phyloP scores from a whole-genome alignment of 2,329 filamentous ascomycete genomes.

The Phaeosphaeria sp. region DNA sequence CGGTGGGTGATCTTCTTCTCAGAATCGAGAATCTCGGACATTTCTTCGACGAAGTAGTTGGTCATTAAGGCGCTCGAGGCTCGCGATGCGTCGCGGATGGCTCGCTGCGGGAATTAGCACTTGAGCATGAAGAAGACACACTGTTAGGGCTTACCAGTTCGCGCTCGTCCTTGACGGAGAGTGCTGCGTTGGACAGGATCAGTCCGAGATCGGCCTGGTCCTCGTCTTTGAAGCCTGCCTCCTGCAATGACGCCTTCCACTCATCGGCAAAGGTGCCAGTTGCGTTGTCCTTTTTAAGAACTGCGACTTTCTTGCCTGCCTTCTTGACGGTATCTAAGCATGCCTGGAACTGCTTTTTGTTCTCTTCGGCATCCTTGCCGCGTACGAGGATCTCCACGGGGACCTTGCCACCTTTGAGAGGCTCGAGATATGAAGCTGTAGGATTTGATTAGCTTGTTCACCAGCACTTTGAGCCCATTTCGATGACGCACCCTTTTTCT shows the following conservation, averaged over 20 bases:
- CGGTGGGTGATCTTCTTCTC: conserved; percentile 98
- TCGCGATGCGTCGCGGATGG: conserved; percentile 92
- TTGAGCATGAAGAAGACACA: not conserved
- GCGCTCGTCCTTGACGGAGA: conserved; percentile 93
- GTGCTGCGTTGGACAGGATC: conserved; percentile 81
- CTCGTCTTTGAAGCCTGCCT: conserved; percentile 76
- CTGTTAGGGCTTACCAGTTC: conserved; percentile 68
- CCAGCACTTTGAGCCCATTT: not conserved
- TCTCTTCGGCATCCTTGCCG: conserved; percentile 89
- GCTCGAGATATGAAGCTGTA: conserved; percentile 88
- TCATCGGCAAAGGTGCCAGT: conserved; percentile 92
- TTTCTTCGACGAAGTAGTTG: conserved; percentile 96
- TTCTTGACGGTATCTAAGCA: conserved; percentile 86
- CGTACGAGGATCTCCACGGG: conserved; percentile 90
- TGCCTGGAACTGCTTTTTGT: conserved; percentile 86
- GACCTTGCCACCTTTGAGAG: conserved; percentile 88
- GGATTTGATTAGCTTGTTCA: conserved; percentile 43
- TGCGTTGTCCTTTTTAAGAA: conserved; percentile 82
- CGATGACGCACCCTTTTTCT: conserved; percentile 80
- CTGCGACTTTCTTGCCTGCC: conserved; percentile 89
- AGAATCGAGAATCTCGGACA: conserved; percentile 93
- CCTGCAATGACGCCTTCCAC: conserved; percentile 84
- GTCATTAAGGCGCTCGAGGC: conserved; percentile 95
- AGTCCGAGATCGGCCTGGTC: conserved; percentile 86
- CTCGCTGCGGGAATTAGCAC: conserved; percentile 60